Evolutionary conservation across 805 yeast genomes (phyloP).

Genomic region (Saccharomycopsis sp.): DNA sequence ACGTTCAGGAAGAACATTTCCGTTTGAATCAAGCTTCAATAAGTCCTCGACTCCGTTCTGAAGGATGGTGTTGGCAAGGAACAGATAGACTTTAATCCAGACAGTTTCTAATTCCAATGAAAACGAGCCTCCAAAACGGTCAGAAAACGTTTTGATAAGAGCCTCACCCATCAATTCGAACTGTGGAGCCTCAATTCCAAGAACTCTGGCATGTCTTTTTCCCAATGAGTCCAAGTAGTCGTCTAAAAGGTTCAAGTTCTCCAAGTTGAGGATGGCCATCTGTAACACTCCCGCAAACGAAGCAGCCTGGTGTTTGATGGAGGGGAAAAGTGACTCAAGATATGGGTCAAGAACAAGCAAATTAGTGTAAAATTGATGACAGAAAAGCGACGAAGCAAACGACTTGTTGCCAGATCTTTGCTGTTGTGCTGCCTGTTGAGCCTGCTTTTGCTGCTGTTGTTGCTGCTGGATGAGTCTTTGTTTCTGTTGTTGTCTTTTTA

Average conservation of each 20-base stretch:
- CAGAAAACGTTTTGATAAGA: conserved; percentile 58
- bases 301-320: conserved; percentile 70
- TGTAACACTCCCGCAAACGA: conserved; percentile 75
- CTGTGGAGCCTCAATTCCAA: conserved; percentile 64
- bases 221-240: conserved; percentile 59
- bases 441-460: neutral
- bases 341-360: conserved; percentile 53
- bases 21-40: neutral
- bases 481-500: neutral
- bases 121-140: conserved; percentile 48
- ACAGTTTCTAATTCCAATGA: conserved; percentile 56
- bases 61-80: conserved; percentile 58
- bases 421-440: neutral
- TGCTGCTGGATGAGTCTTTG: neutral
- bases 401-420: conserved; percentile 26
- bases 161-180: conserved; percentile 73
- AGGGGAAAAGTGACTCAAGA: conserved; percentile 62
- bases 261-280: conserved; percentile 58
- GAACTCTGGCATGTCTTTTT: conserved; percentile 66
- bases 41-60: conserved; percentile 30
- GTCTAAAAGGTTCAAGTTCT: conserved; percentile 49
- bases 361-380: conserved; percentile 71
- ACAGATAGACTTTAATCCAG: conserved; percentile 67
- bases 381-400: conserved; percentile 55
- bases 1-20: neutral